These are phyloP conservation scores for Diaporthe humulicola DNA, from an alignment of 2,329 filamentous ascomycete genomes.

Conservation along the genomic window DNA sequence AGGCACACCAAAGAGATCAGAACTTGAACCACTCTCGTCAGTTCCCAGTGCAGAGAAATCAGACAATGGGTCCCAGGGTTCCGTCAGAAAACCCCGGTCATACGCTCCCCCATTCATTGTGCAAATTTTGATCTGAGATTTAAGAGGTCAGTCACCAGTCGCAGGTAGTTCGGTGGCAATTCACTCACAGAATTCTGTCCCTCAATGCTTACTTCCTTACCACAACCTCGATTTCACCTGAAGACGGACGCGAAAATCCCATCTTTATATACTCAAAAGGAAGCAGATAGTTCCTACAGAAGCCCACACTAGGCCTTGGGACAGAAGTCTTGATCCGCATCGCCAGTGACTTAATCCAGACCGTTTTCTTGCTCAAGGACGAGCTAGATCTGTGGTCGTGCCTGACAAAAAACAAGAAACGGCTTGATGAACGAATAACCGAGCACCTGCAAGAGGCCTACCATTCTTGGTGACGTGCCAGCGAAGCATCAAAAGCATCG, in stretches of 20 bases:
- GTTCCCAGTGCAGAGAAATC: too few relatives aligned
- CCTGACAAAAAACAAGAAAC: background rate
- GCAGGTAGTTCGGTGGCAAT: too few relatives aligned
- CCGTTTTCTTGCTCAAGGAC: background rate
- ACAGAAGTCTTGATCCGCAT: background rate
- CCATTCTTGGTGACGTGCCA: background rate
- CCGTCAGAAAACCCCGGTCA: background rate
- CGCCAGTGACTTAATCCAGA: background rate
- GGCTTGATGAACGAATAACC: background rate
- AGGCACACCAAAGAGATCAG: background rate
- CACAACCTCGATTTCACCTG: rapidly evolving
- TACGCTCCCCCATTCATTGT: background rate
- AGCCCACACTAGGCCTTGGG: too few relatives aligned
- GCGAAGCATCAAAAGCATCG: background rate
- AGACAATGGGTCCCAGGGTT: background rate
- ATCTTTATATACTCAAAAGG: background rate
- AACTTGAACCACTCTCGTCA: too few relatives aligned
- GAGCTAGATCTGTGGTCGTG: background rate
- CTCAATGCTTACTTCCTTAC: background rate
- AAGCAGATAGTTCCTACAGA: too few relatives aligned
- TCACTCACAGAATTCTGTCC: background rate
- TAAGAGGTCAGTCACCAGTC: background rate
- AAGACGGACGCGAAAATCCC: background rate
- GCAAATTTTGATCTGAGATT: background rate
- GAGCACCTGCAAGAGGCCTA: constrained; percentile 2